Percentiles rank a stretch among this genome's conserved stretches.
phyloP scores from a whole-genome alignment of 208 protist species.

The Leishmania tropica region DNA sequence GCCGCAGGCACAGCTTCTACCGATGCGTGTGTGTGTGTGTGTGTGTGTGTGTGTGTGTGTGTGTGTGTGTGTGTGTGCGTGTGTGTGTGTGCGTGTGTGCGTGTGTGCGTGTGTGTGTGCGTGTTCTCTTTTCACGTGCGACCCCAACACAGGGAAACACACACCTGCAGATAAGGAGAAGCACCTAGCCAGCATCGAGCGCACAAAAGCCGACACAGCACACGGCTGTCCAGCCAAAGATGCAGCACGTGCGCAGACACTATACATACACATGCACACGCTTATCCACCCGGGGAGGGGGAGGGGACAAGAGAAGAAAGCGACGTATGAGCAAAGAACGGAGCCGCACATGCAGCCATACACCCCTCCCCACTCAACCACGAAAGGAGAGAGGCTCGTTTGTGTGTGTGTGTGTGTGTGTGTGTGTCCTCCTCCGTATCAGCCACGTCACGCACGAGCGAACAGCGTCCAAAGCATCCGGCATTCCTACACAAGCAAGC shows the following conservation, averaged over 20 bases:
- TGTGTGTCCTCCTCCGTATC: not conserved
- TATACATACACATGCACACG: not conserved
- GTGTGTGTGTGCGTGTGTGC: no score
- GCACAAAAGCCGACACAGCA: not conserved
- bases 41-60: no score
- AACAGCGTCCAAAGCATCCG: not conserved
- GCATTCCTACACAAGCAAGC: not conserved
- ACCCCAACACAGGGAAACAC: no score
- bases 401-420: no score
- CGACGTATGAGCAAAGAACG: not conserved
- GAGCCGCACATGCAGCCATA: not conserved
- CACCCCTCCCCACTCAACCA: not conserved
- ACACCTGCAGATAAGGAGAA: no score
- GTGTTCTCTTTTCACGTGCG: not conserved
- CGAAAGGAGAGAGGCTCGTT: not conserved
- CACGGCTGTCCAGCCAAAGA: not conserved
- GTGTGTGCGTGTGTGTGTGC: no score
- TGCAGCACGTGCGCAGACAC: not conserved
- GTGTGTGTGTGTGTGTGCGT: no score
- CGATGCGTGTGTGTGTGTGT: not conserved
- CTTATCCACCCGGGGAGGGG: not conserved
- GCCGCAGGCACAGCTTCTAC: not conserved
- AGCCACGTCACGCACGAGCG: not conserved
- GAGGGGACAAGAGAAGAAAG: not conserved
- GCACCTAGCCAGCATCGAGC: not conserved